Evolutionary conservation across 352 stramenopile species (phyloP).

Genomic region (Plasmopara viticola): DNA sequence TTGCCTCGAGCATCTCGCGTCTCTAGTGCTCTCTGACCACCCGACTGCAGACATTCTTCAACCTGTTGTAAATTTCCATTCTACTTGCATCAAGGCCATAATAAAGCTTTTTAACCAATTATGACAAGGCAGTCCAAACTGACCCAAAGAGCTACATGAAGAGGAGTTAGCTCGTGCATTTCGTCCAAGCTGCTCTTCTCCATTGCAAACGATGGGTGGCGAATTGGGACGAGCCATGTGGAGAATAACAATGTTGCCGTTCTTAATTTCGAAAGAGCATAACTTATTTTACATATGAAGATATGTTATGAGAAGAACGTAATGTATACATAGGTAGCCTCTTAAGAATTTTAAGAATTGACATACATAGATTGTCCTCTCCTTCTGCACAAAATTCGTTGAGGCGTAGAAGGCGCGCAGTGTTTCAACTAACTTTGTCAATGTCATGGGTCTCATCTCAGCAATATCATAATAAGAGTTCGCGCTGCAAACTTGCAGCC

Average conservation of each 20-base stretch:
- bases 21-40: slow-evolving; percentile 33
- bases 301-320: too few species aligned
- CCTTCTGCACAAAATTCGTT: too few species aligned
- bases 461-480: too few species aligned
- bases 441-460: too few species aligned
- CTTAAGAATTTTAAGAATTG: too few species aligned
- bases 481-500: too few species aligned
- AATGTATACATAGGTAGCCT: too few species aligned
- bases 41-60: slow-evolving; percentile 20
- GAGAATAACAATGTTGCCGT: not conserved
- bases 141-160: slow-evolving; percentile 64
- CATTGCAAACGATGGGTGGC: slow-evolving; percentile 9
- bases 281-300: too few species aligned
- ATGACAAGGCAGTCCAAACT: not conserved
- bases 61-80: slow-evolving; percentile 61
- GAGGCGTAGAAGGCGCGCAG: too few species aligned
- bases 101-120: not conserved
- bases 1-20: slow-evolving; percentile 49
- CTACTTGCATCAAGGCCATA: slow-evolving; percentile 12
- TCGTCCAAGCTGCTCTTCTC: slow-evolving; percentile 10
- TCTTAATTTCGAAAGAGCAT: too few species aligned
- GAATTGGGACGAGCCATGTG: slow-evolving; percentile 21
- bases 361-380: too few species aligned
- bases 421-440: too few species aligned
- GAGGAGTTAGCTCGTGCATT: slow-evolving; percentile 21